phyloP scores from a whole-genome alignment of 805 yeast genomes.

The Kluyveromyces aestuarii region DNA sequence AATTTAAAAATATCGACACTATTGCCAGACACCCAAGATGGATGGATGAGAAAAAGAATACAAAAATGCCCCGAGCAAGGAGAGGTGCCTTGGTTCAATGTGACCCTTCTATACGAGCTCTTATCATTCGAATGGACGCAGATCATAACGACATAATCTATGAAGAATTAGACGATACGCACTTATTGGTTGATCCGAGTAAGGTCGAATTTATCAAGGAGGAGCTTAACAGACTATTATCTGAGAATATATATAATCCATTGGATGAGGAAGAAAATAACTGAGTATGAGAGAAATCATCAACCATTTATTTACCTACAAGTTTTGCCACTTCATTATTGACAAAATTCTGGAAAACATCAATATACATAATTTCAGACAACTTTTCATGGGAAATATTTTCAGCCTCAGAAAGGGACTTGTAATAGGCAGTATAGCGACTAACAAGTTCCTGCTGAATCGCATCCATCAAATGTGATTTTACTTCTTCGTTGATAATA shows the following conservation, averaged over 20 bases:
- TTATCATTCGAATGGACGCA: constrained; percentile 75
- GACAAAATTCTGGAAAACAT: constrained; percentile 44
- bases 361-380: constrained; percentile 54
- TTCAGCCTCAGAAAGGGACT: constrained; percentile 22
- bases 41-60: not conserved
- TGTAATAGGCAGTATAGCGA: constrained; percentile 48
- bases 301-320: constrained; percentile 3
- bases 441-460: constrained; percentile 51
- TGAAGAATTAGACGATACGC: constrained; percentile 86
- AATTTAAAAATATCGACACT: not conserved
- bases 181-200: constrained; percentile 68
- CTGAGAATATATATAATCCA: constrained; percentile 81
- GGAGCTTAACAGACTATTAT: constrained; percentile 65
- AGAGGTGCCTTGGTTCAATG: constrained; percentile 51
- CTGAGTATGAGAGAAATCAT: not conserved
- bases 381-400: constrained; percentile 23
- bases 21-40: not conserved
- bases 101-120: constrained; percentile 88
- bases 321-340: constrained; percentile 26
- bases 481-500: constrained; percentile 46
- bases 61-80: constrained; percentile 44
- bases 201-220: constrained; percentile 67
- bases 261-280: constrained; percentile 55
- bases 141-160: constrained; percentile 62
- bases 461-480: constrained; percentile 50